Evolutionary conservation across 148 eudicot genomes (phyloP).

Genomic region (Cornus florida): DNA sequence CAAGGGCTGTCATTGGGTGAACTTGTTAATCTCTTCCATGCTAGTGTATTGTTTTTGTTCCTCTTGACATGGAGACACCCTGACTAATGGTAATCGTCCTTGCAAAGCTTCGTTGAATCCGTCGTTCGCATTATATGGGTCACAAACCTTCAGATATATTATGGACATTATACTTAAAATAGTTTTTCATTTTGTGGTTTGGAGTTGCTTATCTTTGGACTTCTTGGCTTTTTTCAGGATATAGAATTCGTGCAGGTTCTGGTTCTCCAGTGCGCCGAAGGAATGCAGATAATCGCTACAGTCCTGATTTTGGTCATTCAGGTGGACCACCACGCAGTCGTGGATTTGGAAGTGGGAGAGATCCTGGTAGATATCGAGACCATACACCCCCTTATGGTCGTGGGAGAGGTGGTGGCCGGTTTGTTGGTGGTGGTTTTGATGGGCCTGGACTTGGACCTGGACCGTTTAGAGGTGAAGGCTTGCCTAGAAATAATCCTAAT

Average conservation of each 20-base stretch:
- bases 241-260: slow-evolving; percentile 78
- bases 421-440: slow-evolving; percentile 57
- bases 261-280: slow-evolving; percentile 83
- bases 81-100: slow-evolving; percentile 21
- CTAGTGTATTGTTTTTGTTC: slow-evolving; percentile 16
- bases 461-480: slow-evolving; percentile 49
- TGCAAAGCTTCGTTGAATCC: slow-evolving; percentile 17
- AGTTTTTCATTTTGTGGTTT: slow-evolving; percentile 9
- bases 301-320: slow-evolving; percentile 65
- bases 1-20: slow-evolving; percentile 16
- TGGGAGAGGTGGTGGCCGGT: slow-evolving; percentile 67
- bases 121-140: slow-evolving; percentile 27
- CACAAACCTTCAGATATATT: slow-evolving; percentile 21
- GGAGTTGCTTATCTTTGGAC: slow-evolving; percentile 33
- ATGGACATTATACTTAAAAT: slow-evolving; percentile 16
- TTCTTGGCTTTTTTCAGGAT: slow-evolving; percentile 74
- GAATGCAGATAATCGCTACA: slow-evolving; percentile 63
- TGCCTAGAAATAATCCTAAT: slow-evolving; percentile 69
- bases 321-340: slow-evolving; percentile 58
- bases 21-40: slow-evolving; percentile 14
- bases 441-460: slow-evolving; percentile 67
- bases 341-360: slow-evolving; percentile 71
- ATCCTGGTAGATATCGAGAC: slow-evolving; percentile 67
- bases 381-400: slow-evolving; percentile 75
- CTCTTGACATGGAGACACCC: slow-evolving; percentile 14